Evolutionary conservation across 371 early-diverging fungal species (phyloP), one percentile per base, ranked within the genome.

Genomic region (Mortierella sp.): DNA sequence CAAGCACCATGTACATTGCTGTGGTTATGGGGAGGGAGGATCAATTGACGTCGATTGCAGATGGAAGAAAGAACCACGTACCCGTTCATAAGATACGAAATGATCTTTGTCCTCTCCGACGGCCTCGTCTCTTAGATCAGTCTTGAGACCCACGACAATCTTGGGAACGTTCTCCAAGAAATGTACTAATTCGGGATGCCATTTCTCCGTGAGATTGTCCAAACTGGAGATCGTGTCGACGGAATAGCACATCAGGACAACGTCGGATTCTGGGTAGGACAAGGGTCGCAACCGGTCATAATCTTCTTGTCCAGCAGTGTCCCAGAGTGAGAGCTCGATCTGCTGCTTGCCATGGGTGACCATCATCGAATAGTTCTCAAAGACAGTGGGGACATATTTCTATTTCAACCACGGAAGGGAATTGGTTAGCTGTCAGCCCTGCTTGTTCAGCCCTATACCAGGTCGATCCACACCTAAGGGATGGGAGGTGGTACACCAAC

Each of bases 241-340:
- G 12, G 89, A 71, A 64, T 88, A 95, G 56, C 93, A 93, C 39
- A 97, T 93, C 29, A 97, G 81, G 50, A 97, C 87, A 17, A 95
- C 92, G 79, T 95, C 87, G 0, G 94, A 89, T 70, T 94, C 97
- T 29, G 94, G 94, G 79, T 96, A 97, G 37, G 94, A 93, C 27
- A 96, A 82, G 21, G 95, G 93, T 28, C 96, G 86, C 58, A 96
- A 82, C 21, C 92, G 88, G 80, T 96, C 95, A 74, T 94, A 95
- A 74, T 93, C 94, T 79, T 95, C 81, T 91, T 94, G 48, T 1
- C 92, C 94, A n/a, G 95, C 95, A 31, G 86, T 86, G 64, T 86
- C 86, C 86, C 86, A 87, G 9, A 86, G 70, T n/a, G 85, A 81
- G 54, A 86, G 78, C 67, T 86, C 86, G 21, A 86, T 78, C 39